These are phyloP conservation scores for Alternaria conjuncta DNA, from an alignment of 2,329 filamentous ascomycete genomes.

Conservation along the genomic window DNA sequence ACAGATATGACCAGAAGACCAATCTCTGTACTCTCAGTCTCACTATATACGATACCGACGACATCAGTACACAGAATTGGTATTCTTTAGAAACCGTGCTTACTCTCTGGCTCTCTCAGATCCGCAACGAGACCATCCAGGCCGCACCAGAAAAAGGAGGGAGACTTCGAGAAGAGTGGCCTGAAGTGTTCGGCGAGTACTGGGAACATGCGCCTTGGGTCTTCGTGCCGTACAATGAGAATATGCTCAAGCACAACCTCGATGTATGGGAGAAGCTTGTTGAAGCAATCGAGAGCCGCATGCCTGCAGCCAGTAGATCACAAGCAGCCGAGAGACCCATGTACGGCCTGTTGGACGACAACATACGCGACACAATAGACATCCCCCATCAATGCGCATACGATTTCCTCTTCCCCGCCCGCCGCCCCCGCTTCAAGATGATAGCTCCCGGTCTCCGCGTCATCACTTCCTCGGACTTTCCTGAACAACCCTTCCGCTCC, in stretches of 20 bases:
- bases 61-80: neutral
- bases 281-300: neutral
- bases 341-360: neutral
- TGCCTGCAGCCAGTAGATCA: neutral
- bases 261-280: neutral
- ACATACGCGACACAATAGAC: neutral
- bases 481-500: neutral
- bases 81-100: neutral
- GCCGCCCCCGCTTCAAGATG: neutral
- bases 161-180: neutral
- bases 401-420: neutral
- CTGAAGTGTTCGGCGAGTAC: neutral
- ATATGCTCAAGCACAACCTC: neutral
- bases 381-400: neutral
- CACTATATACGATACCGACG: neutral
- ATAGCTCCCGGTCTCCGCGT: neutral
- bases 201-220: neutral
- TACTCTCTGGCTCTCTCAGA: neutral
- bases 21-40: neutral
- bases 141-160: neutral
- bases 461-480: neutral
- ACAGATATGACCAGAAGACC: neutral
- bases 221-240: neutral
- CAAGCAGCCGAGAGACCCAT: neutral
- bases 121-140: neutral